These are phyloP conservation scores for Saccharomycopsis microspora DNA, from an alignment of 805 yeast species.

Conservation along the genomic window DNA sequence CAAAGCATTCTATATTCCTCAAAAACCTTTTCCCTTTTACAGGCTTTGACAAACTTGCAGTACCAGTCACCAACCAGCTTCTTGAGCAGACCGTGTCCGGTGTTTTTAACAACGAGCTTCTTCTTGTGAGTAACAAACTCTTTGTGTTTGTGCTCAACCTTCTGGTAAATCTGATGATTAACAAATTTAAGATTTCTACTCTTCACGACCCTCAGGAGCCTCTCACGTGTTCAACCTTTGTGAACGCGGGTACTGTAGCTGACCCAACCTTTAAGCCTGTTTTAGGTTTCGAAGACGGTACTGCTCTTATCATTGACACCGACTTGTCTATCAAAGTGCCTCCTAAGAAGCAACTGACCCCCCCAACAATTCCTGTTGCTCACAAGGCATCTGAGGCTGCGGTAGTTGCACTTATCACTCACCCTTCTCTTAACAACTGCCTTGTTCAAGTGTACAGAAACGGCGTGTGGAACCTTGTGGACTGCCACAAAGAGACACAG, in stretches of 20 bases:
- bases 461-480: conserved; percentile 13
- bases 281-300: conserved; percentile 14
- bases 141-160: conserved; percentile 11
- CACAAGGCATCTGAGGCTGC: conserved; percentile 8
- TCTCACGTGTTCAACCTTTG: conserved; percentile 2
- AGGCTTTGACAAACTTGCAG: conserved; percentile 1
- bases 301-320: conserved; percentile 8
- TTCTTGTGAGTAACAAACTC: conserved; percentile 9
- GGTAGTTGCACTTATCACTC: conserved; percentile 11
- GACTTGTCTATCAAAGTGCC: conserved; percentile 4
- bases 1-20: conserved; percentile 5
- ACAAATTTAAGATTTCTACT: conserved; percentile 4
- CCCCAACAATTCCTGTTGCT: conserved; percentile 2
- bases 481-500: conserved; percentile 12
- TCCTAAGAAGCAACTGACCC: not conserved
- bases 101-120: conserved; percentile 9
- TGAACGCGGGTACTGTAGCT: conserved; percentile 8
- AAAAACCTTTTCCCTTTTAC: conserved; percentile 8
- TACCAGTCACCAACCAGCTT: conserved; percentile 4
- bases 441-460: conserved; percentile 16
- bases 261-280: conserved; percentile 15
- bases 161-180: conserved; percentile 4
- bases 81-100: not conserved
- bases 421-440: conserved; percentile 14
- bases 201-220: not conserved